Percentiles rank a stretch among this genome's conserved stretches.
Evolutionary conservation across 768 basidiomycete genomes (phyloP).

Genomic region (Macrolepiota fuliginosa): DNA sequence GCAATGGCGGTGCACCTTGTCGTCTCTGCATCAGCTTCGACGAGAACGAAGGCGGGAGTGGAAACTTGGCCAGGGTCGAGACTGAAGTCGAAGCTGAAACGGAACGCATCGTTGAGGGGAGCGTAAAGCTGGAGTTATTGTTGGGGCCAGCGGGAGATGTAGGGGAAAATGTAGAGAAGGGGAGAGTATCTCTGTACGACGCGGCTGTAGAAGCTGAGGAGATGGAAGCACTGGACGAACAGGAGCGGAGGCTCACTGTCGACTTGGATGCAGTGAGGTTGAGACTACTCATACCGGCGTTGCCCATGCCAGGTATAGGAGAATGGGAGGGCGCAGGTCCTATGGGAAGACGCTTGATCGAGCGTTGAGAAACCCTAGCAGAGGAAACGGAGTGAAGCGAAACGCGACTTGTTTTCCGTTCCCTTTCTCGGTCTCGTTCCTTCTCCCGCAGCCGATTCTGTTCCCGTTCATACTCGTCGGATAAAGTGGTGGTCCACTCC

Average conservation of each 20-base stretch:
- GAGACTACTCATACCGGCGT: neutral
- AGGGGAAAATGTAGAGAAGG: neutral
- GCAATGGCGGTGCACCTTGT: constrained; percentile 2
- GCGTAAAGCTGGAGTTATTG: neutral
- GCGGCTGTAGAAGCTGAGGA: neutral
- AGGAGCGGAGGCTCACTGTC: neutral
- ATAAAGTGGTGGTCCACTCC: constrained; percentile 6
- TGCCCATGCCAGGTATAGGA: neutral
- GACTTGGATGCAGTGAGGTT: neutral
- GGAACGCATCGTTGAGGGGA: neutral
- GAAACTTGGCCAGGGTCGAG: constrained; percentile 9
- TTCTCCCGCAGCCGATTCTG: neutral
- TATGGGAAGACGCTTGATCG: constrained; percentile 4
- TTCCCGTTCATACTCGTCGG: constrained; percentile 2
- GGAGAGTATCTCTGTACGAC: neutral
- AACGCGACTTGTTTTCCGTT: neutral
- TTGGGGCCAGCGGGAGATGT: neutral
- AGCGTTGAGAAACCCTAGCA: neutral
- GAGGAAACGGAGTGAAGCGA: neutral
- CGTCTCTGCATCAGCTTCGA: constrained; percentile 4
- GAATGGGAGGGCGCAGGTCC: constrained; percentile 2
- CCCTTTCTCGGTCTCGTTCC: constrained; percentile 1
- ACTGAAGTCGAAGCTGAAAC: constrained; percentile 4
- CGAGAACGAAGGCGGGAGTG: constrained; percentile 9
- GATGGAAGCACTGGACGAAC: neutral